phyloP scores from a whole-genome alignment of 2,329 filamentous ascomycete genomes.

The Aspergillus eucalypticola region DNA sequence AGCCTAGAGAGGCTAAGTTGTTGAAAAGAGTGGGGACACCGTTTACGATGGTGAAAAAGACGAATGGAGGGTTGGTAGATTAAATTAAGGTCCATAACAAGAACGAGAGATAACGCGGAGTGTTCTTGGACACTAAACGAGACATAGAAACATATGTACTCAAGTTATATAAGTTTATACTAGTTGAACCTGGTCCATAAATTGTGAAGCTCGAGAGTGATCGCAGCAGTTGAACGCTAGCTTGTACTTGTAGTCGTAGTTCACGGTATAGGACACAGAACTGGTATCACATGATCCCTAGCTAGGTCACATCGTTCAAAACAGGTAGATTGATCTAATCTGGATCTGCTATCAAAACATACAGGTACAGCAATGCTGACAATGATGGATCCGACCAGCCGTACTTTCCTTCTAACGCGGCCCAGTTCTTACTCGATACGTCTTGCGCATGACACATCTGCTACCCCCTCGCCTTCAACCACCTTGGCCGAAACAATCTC shows the following conservation, averaged over 20 bases:
- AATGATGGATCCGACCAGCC: not conserved
- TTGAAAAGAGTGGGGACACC: constrained; percentile 25
- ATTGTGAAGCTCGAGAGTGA: too few species aligned
- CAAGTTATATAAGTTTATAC: too few species aligned
- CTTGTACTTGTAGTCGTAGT: too few species aligned
- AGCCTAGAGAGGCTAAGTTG: constrained; percentile 39
- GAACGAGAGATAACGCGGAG: too few species aligned
- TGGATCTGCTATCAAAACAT: not conserved
- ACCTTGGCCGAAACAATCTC: constrained; percentile 58
- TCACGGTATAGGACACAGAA: too few species aligned
- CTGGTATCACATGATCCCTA: too few species aligned
- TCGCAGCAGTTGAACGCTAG: too few species aligned
- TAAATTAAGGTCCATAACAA: too few species aligned
- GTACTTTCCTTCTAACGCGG: not conserved
- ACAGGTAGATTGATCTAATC: not conserved
- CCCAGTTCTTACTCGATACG: constrained; percentile 5
- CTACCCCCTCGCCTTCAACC: constrained; percentile 56
- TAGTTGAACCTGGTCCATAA: too few species aligned
- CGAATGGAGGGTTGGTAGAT: not conserved
- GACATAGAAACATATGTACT: too few species aligned
- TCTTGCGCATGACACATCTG: constrained; percentile 30
- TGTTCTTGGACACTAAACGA: too few species aligned
- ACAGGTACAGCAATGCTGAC: not conserved
- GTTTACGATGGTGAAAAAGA: not conserved
- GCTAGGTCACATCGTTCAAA: not conserved